Evolutionary conservation across 441 rosid species (phyloP).

Genomic region (Euphorbia celastroides): DNA sequence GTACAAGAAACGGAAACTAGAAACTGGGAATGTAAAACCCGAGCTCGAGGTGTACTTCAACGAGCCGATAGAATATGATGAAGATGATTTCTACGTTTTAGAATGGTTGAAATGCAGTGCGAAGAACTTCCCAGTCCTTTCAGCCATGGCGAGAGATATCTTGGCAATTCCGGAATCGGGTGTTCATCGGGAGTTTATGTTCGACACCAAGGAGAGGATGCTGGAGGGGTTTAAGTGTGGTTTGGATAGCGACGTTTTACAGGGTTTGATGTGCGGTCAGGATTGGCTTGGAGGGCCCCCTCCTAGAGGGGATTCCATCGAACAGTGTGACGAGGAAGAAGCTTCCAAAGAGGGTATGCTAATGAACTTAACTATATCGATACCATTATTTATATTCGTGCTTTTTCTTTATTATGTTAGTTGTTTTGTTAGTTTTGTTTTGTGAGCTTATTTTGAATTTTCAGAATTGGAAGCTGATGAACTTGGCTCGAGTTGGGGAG

Average conservation of each 20-base stretch:
- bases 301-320: background rate
- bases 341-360: background rate
- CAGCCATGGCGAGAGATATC: background rate
- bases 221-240: background rate
- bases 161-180: background rate
- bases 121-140: background rate
- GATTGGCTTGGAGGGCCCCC: background rate
- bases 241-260: background rate
- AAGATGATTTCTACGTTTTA: background rate
- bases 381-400: too few relatives aligned
- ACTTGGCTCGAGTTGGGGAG: too few relatives aligned
- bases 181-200: background rate
- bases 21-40: background rate
- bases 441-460: background rate
- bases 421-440: background rate
- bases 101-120: background rate
- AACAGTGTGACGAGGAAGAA: background rate
- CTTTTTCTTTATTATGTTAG: too few relatives aligned
- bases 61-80: background rate
- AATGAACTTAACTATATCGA: too few relatives aligned
- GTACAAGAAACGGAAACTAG: too few relatives aligned
- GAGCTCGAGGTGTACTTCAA: background rate
- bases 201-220: background rate
- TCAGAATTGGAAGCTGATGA: too few relatives aligned
- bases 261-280: background rate